These are phyloP conservation scores for Cyberlindnera euphorbiiphila DNA, from an alignment of 805 yeast species.

Conservation along the genomic window DNA sequence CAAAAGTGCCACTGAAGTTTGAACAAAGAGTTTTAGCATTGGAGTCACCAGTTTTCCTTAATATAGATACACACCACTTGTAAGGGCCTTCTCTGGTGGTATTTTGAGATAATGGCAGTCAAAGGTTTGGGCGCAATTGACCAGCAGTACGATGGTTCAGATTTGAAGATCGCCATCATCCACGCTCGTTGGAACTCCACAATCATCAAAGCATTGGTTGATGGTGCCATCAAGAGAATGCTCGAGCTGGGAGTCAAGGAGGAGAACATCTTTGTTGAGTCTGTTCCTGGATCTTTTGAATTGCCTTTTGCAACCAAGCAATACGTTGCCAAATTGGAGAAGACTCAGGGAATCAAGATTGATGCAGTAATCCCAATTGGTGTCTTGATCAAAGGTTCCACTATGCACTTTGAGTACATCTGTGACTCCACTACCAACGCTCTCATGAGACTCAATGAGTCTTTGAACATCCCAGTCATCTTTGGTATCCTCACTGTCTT, in stretches of 20 bases:
- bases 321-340: slow-evolving; percentile 41
- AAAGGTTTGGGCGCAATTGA: slow-evolving; percentile 78
- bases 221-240: slow-evolving; percentile 67
- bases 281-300: slow-evolving; percentile 95
- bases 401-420: slow-evolving; percentile 98
- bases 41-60: too few species aligned
- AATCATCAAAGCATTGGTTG: slow-evolving; percentile 74
- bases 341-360: slow-evolving; percentile 41
- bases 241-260: slow-evolving; percentile 63
- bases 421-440: slow-evolving; percentile 86
- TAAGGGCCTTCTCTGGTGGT: too few species aligned
- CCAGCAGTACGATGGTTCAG: slow-evolving; percentile 62
- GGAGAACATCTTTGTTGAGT: slow-evolving; percentile 72
- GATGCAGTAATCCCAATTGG: slow-evolving; percentile 95
- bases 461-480: slow-evolving; percentile 71
- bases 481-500: slow-evolving; percentile 92
- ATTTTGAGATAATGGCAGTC: slow-evolving; percentile 76
- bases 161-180: slow-evolving; percentile 74
- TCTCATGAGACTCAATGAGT: slow-evolving; percentile 76
- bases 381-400: slow-evolving; percentile 89
- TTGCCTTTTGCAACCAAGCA: slow-evolving; percentile 75
- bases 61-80: too few species aligned
- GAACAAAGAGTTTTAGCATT: too few species aligned
- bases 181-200: slow-evolving; percentile 94
- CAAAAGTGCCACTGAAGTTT: too few species aligned